Evolutionary conservation across 441 rosid species (phyloP).

Genomic region (Dalechampia spathulata): DNA sequence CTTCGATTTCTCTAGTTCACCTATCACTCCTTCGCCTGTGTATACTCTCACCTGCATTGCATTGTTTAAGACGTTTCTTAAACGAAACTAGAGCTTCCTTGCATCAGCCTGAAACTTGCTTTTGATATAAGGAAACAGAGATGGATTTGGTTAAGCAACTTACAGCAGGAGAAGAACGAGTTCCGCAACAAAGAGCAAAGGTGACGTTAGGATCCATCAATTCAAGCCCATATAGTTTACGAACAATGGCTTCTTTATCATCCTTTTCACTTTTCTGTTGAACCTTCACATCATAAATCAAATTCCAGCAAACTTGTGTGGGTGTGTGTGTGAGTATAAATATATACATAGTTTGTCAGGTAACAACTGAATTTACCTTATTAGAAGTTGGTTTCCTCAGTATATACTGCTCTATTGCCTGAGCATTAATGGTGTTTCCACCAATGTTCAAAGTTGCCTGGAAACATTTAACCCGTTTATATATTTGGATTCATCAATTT

Average conservation of each 20-base stretch:
- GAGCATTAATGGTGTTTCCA: constrained; percentile 74
- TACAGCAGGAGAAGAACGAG: constrained; percentile 94
- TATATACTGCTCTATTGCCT: constrained; percentile 73
- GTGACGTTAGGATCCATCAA: constrained; percentile 60
- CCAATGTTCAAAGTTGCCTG: constrained; percentile 84
- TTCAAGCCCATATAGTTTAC: constrained; percentile 56
- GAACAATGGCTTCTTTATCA: constrained; percentile 53
- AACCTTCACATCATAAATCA: constrained; percentile 2
- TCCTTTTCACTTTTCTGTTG: constrained; percentile 33
- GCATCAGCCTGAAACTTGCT: too few relatives aligned
- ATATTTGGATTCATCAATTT: too few relatives aligned
- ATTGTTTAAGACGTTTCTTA: too few relatives aligned
- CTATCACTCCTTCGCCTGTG: constrained; percentile 64
- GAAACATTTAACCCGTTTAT: not conserved
- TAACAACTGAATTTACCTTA: constrained; percentile 32
- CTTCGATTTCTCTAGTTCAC: constrained; percentile 74
- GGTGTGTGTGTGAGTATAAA: too few relatives aligned
- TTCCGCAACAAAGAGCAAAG: constrained; percentile 83
- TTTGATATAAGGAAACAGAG: too few relatives aligned
- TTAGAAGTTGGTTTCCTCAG: constrained; percentile 51
- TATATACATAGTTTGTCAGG: too few relatives aligned
- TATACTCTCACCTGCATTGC: constrained; percentile 74
- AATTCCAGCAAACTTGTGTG: not conserved
- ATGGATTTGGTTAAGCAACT: too few relatives aligned
- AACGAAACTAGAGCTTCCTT: too few relatives aligned